Conservation (phyloP, 306 rosid genomes). For the Vigna unguiculata region DNA sequence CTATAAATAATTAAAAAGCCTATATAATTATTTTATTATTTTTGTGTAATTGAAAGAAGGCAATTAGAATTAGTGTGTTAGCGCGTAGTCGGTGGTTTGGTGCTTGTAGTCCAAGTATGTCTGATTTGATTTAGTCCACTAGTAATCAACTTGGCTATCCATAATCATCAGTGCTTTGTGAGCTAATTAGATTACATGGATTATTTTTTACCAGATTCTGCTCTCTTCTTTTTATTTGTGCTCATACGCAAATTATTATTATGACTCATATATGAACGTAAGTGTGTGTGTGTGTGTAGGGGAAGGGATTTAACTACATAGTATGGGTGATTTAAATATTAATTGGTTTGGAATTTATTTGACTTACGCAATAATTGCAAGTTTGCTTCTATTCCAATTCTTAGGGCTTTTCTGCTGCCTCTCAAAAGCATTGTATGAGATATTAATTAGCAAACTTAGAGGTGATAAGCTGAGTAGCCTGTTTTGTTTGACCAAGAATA, state of each 20-base stretch:
- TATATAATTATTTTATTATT: not conserved
- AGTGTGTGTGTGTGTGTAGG: not conserved
- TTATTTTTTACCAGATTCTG: not conserved
- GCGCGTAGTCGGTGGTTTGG: slow-evolving; percentile 50
- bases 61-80: slow-evolving; percentile 33
- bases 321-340: not conserved
- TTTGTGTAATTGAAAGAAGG: slow-evolving; percentile 30
- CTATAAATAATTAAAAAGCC: slow-evolving; percentile 18
- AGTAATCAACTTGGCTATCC: slow-evolving; percentile 38
- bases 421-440: not conserved
- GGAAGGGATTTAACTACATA: not conserved
- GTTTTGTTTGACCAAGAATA: no score
- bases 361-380: not conserved
- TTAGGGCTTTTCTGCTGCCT: not conserved
- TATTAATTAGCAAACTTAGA: not conserved
- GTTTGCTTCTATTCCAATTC: not conserved
- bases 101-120: slow-evolving; percentile 46
- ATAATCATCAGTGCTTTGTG: slow-evolving; percentile 19
- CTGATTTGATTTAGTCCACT: slow-evolving; percentile 39
- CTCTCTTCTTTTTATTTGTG: not conserved
- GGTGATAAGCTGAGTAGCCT: no score
- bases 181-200: not conserved
- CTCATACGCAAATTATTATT: not conserved
- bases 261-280: not conserved
- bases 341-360: not conserved